phyloP scores from a whole-genome alignment of 257 asterid genomes.

The Jacaranda mimosifolia region DNA sequence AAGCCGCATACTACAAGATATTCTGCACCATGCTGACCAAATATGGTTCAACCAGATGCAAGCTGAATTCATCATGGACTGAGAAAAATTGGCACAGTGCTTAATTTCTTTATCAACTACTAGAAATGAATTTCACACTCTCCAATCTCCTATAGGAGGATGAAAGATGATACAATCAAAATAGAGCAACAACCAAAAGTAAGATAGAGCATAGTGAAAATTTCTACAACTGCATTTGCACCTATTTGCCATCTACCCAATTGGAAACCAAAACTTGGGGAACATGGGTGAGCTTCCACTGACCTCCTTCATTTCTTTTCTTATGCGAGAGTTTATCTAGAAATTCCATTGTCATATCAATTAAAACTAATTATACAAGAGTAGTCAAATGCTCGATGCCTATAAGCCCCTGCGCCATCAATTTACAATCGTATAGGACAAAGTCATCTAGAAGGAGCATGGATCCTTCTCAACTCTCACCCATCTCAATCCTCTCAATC shows the following conservation, averaged over 20 bases:
- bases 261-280: not conserved
- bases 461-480: slow-evolving; percentile 18
- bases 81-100: too few species aligned
- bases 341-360: not conserved
- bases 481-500: not conserved
- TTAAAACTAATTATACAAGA: not conserved
- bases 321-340: not conserved
- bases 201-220: too few species aligned
- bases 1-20: too few species aligned
- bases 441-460: not conserved
- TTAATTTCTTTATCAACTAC: too few species aligned
- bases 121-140: too few species aligned
- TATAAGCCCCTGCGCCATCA: not conserved
- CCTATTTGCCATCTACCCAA: not conserved
- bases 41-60: too few species aligned
- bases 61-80: too few species aligned
- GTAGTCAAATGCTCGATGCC: slow-evolving; percentile 25
- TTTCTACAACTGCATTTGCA: not conserved
- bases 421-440: not conserved
- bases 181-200: too few species aligned
- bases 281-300: slow-evolving; percentile 17
- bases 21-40: too few species aligned
- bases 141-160: too few species aligned
- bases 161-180: too few species aligned
- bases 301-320: not conserved